Evolutionary conservation across 2,329 filamentous ascomycete species (phyloP).

Genomic region (Fusarium poae): DNA sequence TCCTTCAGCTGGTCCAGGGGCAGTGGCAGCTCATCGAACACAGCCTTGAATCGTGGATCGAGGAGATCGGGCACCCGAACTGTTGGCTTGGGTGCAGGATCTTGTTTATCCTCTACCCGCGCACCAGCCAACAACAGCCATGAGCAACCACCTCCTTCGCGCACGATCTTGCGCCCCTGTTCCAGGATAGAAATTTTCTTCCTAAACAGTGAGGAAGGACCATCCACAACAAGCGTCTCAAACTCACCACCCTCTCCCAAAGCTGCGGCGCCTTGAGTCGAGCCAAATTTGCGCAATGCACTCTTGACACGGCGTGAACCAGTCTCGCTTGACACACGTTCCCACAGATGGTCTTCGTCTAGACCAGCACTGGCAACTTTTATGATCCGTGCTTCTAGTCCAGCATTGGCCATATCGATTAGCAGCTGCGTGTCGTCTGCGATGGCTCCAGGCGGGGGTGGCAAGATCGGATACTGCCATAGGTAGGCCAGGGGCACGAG

Average conservation of each 20-base stretch:
- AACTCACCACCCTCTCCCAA: slow-evolving; percentile 96
- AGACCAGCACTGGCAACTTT: slow-evolving; percentile 94
- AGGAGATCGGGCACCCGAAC: slow-evolving; percentile 74
- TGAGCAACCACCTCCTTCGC: slow-evolving; percentile 81
- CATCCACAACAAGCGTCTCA: slow-evolving; percentile 90
- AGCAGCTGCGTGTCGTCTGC: slow-evolving; percentile 71
- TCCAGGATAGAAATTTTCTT: slow-evolving; percentile 74
- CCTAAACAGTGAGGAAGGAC: slow-evolving; percentile 79
- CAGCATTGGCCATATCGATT: slow-evolving; percentile 81
- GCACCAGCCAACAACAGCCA: slow-evolving; percentile 75
- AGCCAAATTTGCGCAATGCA: slow-evolving; percentile 76
- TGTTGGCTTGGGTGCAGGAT: slow-evolving; percentile 30
- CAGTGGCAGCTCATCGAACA: slow-evolving; percentile 54
- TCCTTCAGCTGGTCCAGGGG: slow-evolving; percentile 17
- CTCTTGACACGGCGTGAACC: slow-evolving; percentile 63
- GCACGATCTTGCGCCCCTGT: slow-evolving; percentile 64
- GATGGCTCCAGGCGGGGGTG: slow-evolving; percentile 56
- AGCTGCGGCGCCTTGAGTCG: slow-evolving; percentile 73
- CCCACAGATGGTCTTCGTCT: slow-evolving; percentile 84
- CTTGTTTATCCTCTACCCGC: slow-evolving; percentile 61
- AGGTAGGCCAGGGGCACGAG: slow-evolving; percentile 86
- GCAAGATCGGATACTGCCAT: slow-evolving; percentile 89
- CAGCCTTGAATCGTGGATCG: slow-evolving; percentile 69
- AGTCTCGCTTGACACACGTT: slow-evolving; percentile 74
- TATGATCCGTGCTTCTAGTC: slow-evolving; percentile 89